A percentile compares a stretch with the other conserved stretches of the same genome.
These are phyloP conservation scores for Liquidambar formosana DNA, from an alignment of 164 flowering plant genomes.

Conservation along the genomic window DNA sequence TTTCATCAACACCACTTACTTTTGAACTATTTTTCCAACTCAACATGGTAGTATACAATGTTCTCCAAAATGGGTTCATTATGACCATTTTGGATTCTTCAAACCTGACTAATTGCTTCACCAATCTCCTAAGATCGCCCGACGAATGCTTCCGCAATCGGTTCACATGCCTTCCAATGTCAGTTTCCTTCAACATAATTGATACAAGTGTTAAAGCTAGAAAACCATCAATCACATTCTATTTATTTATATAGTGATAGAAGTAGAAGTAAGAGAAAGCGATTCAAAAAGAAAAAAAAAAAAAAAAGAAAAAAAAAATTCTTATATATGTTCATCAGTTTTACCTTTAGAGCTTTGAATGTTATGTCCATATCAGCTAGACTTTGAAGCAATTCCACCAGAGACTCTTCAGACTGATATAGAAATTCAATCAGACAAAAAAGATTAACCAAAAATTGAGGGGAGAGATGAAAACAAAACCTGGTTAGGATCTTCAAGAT, in stretches of 20 bases:
- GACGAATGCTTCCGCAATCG: conserved; percentile 72
- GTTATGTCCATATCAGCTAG: conserved; percentile 95
- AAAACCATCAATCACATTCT: background rate
- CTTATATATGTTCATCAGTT: background rate
- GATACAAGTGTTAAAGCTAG: background rate
- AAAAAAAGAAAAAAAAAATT: no score
- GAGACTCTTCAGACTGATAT: conserved; percentile 63
- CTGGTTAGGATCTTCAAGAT: conserved; percentile 84
- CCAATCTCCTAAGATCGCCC: conserved; percentile 67
- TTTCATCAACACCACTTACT: background rate
- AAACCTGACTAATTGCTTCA: conserved; percentile 89
- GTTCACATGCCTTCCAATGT: conserved; percentile 85
- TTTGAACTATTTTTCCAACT: background rate
- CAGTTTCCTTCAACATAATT: conserved; percentile 65
- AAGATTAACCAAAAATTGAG: background rate
- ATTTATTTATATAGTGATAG: no score
- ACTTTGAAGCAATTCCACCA: conserved; percentile 68
- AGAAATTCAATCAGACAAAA: background rate
- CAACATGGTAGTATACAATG: background rate
- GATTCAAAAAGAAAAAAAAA: no score
- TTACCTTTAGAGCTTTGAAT: conserved; percentile 83
- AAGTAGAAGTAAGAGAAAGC: no score
- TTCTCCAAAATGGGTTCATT: background rate
- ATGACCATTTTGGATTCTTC: background rate
- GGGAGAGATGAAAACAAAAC: conserved; percentile 23